Percentiles rank a stretch among this genome's conserved stretches.
phyloP scores from a whole-genome alignment of 2,329 filamentous ascomycete genomes.

The Fusarium protoensiforme region DNA sequence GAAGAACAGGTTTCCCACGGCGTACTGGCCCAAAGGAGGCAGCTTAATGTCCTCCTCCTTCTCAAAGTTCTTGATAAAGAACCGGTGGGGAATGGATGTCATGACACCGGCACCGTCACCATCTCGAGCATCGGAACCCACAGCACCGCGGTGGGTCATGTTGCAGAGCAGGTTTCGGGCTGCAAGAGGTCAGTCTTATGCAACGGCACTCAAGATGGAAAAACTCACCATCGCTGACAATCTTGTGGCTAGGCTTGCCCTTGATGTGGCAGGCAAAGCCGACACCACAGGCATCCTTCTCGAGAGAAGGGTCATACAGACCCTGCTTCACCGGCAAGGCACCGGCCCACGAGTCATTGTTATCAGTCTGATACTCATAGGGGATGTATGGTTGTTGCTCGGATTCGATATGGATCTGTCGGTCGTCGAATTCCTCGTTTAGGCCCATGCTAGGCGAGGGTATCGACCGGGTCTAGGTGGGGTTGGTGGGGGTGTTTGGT shows the following conservation, averaged over 20 bases:
- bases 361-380: slow-evolving; percentile 90
- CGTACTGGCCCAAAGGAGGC: slow-evolving; percentile 91
- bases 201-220: not conserved
- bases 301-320: slow-evolving; percentile 93
- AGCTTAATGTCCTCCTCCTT: slow-evolving; percentile 89
- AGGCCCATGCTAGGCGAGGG: slow-evolving; percentile 76
- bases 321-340: slow-evolving; percentile 98
- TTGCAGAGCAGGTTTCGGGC: slow-evolving; percentile 96
- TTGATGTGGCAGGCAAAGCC: slow-evolving; percentile 99
- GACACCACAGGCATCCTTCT: slow-evolving; percentile 99
- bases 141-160: slow-evolving; percentile 99
- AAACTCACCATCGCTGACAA: slow-evolving; percentile 92
- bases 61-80: slow-evolving; percentile 98
- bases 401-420: slow-evolving; percentile 70
- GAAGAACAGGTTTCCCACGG: slow-evolving; percentile 97
- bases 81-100: slow-evolving; percentile 98
- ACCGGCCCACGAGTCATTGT: slow-evolving; percentile 90
- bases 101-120: slow-evolving; percentile 99
- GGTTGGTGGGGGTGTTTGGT: slow-evolving; percentile 39
- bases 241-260: slow-evolving; percentile 96
- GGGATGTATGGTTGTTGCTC: slow-evolving; percentile 70
- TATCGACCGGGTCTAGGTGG: slow-evolving; percentile 42
- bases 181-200: slow-evolving; percentile 48
- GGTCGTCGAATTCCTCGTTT: slow-evolving; percentile 75
- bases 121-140: slow-evolving; percentile 96